phyloP scores from a whole-genome alignment of 1,139 yeast species.

The Taphrina confusa region DNA sequence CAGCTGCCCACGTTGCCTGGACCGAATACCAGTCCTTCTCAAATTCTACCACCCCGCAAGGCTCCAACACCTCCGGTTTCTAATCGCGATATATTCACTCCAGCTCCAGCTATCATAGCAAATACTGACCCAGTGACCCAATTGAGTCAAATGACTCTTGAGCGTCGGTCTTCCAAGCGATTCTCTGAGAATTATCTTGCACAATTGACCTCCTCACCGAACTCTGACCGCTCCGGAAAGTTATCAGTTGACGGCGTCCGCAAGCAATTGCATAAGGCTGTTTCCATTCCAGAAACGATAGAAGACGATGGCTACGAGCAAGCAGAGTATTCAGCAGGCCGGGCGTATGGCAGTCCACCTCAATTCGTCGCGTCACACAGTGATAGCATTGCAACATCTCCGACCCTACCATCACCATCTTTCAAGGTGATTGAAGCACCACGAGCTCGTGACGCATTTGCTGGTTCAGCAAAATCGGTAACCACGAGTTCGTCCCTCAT shows the following conservation, averaged over 20 bases:
- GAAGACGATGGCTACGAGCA: slow-evolving; percentile 19
- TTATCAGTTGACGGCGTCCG: slow-evolving; percentile 29
- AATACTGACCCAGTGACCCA: slow-evolving; percentile 25
- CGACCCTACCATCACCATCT: neutral
- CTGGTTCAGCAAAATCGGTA: too few relatives aligned
- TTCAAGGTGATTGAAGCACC: neutral
- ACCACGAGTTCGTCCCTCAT: neutral
- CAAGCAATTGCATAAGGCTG: slow-evolving; percentile 7
- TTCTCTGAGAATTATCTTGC: slow-evolving; percentile 32
- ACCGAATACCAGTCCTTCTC: neutral
- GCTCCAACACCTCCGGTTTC: slow-evolving; percentile 18
- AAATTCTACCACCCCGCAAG: slow-evolving; percentile 4
- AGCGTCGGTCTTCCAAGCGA: slow-evolving; percentile 29
- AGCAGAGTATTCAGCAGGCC: neutral
- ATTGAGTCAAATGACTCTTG: slow-evolving; percentile 19
- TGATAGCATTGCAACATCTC: neutral
- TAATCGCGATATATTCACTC: neutral
- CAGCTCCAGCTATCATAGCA: slow-evolving; percentile 5
- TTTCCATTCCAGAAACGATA: slow-evolving; percentile 16
- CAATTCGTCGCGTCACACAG: neutral
- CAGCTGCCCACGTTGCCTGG: slow-evolving; percentile 13
- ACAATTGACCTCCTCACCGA: slow-evolving; percentile 23
- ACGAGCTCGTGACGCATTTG: too few relatives aligned
- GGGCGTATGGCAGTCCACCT: slow-evolving; percentile 12
- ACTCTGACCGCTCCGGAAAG: slow-evolving; percentile 7